phyloP scores from a whole-genome alignment of 306 rosid genomes.

The Pyrus bretschneideri region DNA sequence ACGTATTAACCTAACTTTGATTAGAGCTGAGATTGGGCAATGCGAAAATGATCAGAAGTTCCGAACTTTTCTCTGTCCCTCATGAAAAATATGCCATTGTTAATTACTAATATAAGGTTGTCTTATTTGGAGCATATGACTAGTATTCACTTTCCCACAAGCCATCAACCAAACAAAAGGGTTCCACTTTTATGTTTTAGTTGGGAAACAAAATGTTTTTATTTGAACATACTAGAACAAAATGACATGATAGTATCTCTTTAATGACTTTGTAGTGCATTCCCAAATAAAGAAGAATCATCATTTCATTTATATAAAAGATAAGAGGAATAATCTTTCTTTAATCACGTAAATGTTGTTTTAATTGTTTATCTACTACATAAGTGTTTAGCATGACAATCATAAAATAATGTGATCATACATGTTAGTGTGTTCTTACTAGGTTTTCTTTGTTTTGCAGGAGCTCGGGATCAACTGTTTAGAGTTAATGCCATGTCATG shows the following conservation, averaged over 20 bases:
- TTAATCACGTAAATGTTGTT: neutral
- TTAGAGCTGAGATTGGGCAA: neutral
- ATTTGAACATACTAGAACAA: neutral
- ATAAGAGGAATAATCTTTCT: neutral
- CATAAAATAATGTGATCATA: neutral
- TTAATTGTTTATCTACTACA: too few relatives aligned
- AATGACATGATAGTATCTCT: neutral
- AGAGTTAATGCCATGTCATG: slow-evolving; percentile 96
- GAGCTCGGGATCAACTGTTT: slow-evolving; percentile 92
- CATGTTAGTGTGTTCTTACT: slow-evolving; percentile 16
- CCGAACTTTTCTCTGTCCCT: neutral
- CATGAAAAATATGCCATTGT: neutral
- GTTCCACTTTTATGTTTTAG: too few relatives aligned
- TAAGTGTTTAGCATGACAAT: neutral
- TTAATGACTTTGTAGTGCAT: neutral
- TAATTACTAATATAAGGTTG: neutral
- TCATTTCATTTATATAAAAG: neutral
- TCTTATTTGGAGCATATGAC: neutral
- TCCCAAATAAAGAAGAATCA: neutral
- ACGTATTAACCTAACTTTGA: neutral
- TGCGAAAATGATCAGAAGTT: neutral
- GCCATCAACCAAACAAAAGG: neutral
- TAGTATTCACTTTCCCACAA: neutral
- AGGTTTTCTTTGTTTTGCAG: slow-evolving; percentile 45
- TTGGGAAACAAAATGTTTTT: neutral